phyloP scores from a whole-genome alignment of 2,329 filamentous ascomycete genomes.

The Ustulina deusta region DNA sequence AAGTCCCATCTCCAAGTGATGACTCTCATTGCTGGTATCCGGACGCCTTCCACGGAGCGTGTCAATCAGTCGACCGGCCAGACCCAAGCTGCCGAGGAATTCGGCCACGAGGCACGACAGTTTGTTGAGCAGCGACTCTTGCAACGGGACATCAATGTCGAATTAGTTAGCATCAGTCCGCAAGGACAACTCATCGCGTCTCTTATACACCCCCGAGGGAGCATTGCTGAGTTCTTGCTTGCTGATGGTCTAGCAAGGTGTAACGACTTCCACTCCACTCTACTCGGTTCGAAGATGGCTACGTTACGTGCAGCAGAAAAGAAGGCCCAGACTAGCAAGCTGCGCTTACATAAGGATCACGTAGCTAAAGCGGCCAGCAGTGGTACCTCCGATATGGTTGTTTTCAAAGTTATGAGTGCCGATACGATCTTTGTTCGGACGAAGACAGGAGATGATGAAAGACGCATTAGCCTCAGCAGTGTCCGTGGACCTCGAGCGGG shows the following conservation, averaged over 20 bases:
- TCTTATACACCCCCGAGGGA: constrained; percentile 88
- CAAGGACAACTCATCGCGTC: constrained; percentile 92
- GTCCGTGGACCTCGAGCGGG: constrained; percentile 91
- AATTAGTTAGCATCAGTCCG: constrained; percentile 86
- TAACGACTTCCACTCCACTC: constrained; percentile 94
- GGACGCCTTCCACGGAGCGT: constrained; percentile 89
- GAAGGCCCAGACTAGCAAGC: constrained; percentile 79
- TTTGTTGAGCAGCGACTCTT: constrained; percentile 89
- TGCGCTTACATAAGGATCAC: constrained; percentile 84
- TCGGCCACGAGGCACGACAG: constrained; percentile 86
- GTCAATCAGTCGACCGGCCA: constrained; percentile 77
- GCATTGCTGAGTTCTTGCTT: constrained; percentile 91
- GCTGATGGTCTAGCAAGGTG: constrained; percentile 91
- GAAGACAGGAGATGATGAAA: constrained; percentile 83
- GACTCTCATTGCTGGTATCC: constrained; percentile 88
- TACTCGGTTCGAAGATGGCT: constrained; percentile 91
- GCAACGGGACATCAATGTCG: constrained; percentile 85
- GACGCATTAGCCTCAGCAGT: constrained; percentile 91
- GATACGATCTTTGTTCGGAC: constrained; percentile 89
- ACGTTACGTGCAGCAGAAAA: constrained; percentile 87
- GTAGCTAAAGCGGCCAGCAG: constrained; percentile 75
- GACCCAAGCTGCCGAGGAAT: constrained; percentile 87
- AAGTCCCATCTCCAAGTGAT: constrained; percentile 90
- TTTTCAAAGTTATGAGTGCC: constrained; percentile 86
- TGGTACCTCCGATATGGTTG: constrained; percentile 80